Evolutionary conservation across 75 land plant genomes (phyloP), one percentile per base, ranked within the genome.

Genomic region (Cryptomeria japonica): DNA sequence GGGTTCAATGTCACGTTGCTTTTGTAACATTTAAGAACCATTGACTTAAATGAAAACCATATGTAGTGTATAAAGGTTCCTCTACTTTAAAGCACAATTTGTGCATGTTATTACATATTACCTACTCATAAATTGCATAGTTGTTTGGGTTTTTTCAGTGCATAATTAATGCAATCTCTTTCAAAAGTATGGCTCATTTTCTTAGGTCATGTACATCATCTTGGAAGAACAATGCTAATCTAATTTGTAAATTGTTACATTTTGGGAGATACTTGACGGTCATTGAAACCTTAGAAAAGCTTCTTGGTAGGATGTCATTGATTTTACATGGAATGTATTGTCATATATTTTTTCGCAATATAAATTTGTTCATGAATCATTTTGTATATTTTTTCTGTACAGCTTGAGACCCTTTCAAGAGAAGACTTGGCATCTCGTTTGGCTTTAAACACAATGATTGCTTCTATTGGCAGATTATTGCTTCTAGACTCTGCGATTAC

Each of bases 361-460:
- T 37, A 32, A 13, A 39, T 32, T 13, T 58, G 39, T 34, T 53
- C 39, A 86, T 49, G 11, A 49, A 10, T 49, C 51, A 11, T 49
- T 49, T 10, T 49, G 51, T 47, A 9, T 8, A 0, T 10, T 70
- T 85, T 18, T 12, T 42, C 25, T 70, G 80, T 83, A 70, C 95
- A 98, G 98, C 94, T 98, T 80, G 99, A 98, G 87, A 93, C 93
- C 32, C 92, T 98, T n/a, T 93, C 96, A 87, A 91, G 94, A 87
- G 97, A 98, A 3, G 99, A 98, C 31, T 85, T 98, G 88, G 96
- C 99, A 15, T 96, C 99, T 84, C 94, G 98, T 85, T 91, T 98
- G 89, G 94, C 94, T 18, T 92, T 98, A 83, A 95, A 95, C 86
- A 95, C 91, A 79, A 87, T 89, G 85, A 88, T 86, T 79, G 97